Percentiles rank a stretch among this genome's conserved stretches.
phyloP scores from a whole-genome alignment of 1,139 yeast species.

The Pneumocystis jirovecii region DNA sequence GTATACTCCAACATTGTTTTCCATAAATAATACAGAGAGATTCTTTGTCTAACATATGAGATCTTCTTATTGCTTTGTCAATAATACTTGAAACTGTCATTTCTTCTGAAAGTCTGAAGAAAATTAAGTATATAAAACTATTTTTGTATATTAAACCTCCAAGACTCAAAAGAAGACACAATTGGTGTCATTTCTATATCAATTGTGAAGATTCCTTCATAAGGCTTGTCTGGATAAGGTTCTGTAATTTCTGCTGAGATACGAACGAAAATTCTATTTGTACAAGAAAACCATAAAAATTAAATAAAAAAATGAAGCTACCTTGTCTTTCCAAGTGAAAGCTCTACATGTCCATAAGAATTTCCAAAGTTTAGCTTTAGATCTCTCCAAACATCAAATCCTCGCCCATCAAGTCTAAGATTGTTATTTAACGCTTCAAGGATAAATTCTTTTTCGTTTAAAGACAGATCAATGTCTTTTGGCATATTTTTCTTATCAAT shows the following conservation, averaged over 20 bases:
- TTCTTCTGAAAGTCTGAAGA: slow-evolving; percentile 62
- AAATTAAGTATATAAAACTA: slow-evolving; percentile 20
- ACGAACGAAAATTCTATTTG: slow-evolving; percentile 45
- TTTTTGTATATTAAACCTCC: slow-evolving; percentile 2
- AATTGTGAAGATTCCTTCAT: slow-evolving; percentile 76
- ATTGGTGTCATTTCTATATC: slow-evolving; percentile 78
- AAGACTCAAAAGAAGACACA: slow-evolving; percentile 68
- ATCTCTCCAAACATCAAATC: slow-evolving; percentile 45
- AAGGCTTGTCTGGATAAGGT: slow-evolving; percentile 85
- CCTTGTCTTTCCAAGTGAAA: slow-evolving; percentile 54
- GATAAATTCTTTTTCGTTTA: slow-evolving; percentile 48
- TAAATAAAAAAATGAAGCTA: slow-evolving; percentile 5
- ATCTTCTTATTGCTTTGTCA: slow-evolving; percentile 80
- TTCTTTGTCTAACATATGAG: slow-evolving; percentile 82
- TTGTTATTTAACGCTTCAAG: slow-evolving; percentile 48
- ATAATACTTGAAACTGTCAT: slow-evolving; percentile 61
- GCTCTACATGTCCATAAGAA: slow-evolving; percentile 69
- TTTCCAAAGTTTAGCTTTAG: slow-evolving; percentile 50
- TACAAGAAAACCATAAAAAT: background rate
- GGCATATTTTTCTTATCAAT: background rate
- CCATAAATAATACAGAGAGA: slow-evolving; percentile 85
- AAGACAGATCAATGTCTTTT: slow-evolving; percentile 42
- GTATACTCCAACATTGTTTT: slow-evolving; percentile 71
- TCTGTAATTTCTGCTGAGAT: slow-evolving; percentile 65
- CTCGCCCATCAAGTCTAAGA: slow-evolving; percentile 55